Percentiles rank a stretch among this genome's conserved stretches.
phyloP scores from a whole-genome alignment of 139 green algal genomes.

The Chlamydomonas sp. region DNA sequence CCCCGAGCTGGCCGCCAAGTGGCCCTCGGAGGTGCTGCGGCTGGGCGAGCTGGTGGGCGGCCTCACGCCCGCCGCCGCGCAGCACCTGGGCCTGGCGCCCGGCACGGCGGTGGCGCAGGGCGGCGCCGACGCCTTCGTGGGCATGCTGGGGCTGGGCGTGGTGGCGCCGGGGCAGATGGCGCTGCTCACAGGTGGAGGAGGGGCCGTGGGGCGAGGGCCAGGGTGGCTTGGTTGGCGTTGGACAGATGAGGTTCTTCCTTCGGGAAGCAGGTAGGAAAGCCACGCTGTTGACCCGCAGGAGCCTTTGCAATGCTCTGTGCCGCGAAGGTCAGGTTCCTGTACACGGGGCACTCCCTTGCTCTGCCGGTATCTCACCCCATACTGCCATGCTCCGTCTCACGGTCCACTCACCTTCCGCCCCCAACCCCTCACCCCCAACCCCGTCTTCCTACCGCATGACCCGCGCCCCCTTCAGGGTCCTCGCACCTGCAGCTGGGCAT shows the following conservation, averaged over 20 bases:
- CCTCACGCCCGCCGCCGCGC: constrained; percentile 68
- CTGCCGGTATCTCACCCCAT: too few species aligned
- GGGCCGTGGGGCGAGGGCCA: background rate
- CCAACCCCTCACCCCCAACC: background rate
- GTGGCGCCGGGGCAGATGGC: constrained; percentile 77
- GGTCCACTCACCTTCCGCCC: background rate
- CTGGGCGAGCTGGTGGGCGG: constrained; percentile 70
- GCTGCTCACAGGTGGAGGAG: constrained; percentile 72
- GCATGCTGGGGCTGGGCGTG: constrained; percentile 85
- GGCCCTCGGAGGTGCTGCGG: constrained; percentile 69
- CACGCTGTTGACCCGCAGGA: too few species aligned
- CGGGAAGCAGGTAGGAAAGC: too few species aligned
- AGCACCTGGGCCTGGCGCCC: constrained; percentile 71
- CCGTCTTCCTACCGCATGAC: too few species aligned
- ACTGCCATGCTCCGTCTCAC: background rate
- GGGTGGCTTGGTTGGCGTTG: too few species aligned
- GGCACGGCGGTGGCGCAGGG: constrained; percentile 75
- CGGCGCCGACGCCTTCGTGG: constrained; percentile 81
- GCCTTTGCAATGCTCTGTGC: too few species aligned
- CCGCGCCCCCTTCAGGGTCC: constrained; percentile 58
- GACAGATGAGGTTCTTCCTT: too few species aligned
- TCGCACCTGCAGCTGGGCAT: constrained; percentile 85
- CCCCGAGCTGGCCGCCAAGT: constrained; percentile 67
- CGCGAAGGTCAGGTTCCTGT: too few species aligned
- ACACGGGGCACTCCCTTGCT: too few species aligned